These are phyloP conservation scores for Dioscorea alata DNA, from an alignment of 106 monocot genomes.

Conservation along the genomic window DNA sequence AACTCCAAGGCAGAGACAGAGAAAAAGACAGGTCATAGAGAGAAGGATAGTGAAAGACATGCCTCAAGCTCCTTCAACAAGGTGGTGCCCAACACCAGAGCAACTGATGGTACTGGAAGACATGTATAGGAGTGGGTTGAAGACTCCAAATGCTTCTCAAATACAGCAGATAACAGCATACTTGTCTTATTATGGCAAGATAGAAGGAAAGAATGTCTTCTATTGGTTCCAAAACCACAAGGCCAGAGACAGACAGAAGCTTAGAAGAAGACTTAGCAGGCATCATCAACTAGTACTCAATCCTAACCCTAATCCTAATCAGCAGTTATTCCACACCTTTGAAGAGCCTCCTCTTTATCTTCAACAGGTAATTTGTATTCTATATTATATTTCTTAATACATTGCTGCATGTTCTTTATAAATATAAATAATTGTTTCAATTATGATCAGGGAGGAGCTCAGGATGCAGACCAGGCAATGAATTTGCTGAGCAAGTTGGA, in stretches of 20 bases:
- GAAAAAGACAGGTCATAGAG: not conserved
- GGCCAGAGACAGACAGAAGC: slow-evolving; percentile 72
- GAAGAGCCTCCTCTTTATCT: slow-evolving; percentile 4
- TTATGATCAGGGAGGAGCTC: slow-evolving; percentile 6
- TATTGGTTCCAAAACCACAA: slow-evolving; percentile 96
- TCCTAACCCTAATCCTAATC: not conserved
- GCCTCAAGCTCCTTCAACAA: slow-evolving; percentile 64
- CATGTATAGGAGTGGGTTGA: slow-evolving; percentile 66
- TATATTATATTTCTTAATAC: not conserved
- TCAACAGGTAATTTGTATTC: not conserved
- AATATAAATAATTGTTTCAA: not conserved
- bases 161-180: slow-evolving; percentile 75
- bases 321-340: not conserved
- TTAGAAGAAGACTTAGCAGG: slow-evolving; percentile 47
- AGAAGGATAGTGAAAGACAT: slow-evolving; percentile 19
- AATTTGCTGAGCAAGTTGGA: slow-evolving; percentile 44
- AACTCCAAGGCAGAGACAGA: not conserved
- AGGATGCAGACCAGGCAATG: slow-evolving; percentile 20
- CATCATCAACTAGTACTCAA: slow-evolving; percentile 30
- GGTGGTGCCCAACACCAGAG: slow-evolving; percentile 85
- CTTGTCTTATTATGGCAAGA: slow-evolving; percentile 59
- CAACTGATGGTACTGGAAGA: slow-evolving; percentile 84
- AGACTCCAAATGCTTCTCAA: slow-evolving; percentile 72
- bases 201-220: slow-evolving; percentile 84
- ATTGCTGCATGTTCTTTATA: not conserved